A percentile compares a stretch with the other conserved stretches of the same genome.
Conservation (phyloP, 2,329 filamentous ascomycete species). For the Colletotrichum endophyticum region DNA sequence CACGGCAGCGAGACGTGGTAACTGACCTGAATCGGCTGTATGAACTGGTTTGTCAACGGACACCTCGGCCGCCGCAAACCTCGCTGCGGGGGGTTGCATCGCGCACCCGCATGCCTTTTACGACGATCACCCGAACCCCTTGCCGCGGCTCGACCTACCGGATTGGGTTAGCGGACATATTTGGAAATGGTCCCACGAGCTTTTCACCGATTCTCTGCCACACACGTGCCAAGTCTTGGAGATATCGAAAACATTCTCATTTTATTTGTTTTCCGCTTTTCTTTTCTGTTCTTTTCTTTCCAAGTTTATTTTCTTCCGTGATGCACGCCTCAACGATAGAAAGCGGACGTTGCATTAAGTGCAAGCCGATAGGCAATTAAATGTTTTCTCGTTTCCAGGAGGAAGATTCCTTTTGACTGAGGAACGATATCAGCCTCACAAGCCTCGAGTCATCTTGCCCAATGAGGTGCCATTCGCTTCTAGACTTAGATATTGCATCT, state of each 20-base stretch:
- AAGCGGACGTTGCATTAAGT: too few species aligned
- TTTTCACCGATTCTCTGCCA: fast-evolving
- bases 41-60: neutral
- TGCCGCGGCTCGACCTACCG: neutral
- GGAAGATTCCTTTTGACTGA: too few species aligned
- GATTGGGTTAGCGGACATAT: neutral
- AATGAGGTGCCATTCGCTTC: neutral
- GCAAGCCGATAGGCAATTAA: too few species aligned
- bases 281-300: too few species aligned
- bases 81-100: neutral
- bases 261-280: too few species aligned
- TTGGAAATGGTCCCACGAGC: neutral
- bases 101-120: neutral
- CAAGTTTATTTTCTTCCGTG: neutral
- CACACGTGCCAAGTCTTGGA: neutral
- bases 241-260: neutral
- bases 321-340: neutral
- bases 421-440: neutral
- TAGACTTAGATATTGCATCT: neutral
- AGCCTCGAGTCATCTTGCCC: fast-evolving
- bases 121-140: neutral
- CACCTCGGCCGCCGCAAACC: neutral
- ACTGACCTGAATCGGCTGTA: too few species aligned
- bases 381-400: too few species aligned
- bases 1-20: neutral